phyloP scores from a whole-genome alignment of 1,284 basidiomycete species.

The Tilletia setariae region DNA sequence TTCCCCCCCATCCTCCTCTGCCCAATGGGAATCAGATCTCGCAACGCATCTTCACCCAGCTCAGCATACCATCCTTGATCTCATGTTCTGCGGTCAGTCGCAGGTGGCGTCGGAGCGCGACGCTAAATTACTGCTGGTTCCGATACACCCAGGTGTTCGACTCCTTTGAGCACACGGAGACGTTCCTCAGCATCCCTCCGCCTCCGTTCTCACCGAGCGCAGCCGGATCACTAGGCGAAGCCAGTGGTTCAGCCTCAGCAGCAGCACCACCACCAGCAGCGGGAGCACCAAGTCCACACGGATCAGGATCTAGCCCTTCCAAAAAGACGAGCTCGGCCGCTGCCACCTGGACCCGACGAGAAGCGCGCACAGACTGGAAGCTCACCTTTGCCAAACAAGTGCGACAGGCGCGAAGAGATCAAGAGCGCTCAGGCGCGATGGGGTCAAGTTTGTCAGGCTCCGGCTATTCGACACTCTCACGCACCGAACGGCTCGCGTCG shows the following conservation, averaged over 20 bases:
- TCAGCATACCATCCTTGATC: conserved; percentile 33
- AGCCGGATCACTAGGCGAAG: neutral
- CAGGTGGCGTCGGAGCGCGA: conserved; percentile 42
- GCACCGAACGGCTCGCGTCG: conserved; percentile 37
- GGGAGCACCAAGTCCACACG: neutral
- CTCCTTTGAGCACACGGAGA: neutral
- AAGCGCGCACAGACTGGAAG: conserved; percentile 47
- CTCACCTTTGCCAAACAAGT: conserved; percentile 31
- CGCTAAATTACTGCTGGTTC: conserved; percentile 49
- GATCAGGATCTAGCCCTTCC: neutral
- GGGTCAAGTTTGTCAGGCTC: conserved; percentile 1
- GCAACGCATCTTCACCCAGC: conserved; percentile 49
- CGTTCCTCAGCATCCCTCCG: neutral
- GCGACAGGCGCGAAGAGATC: conserved; percentile 31
- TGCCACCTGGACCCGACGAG: conserved; percentile 45
- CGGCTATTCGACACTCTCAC: conserved; percentile 32
- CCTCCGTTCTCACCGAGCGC: conserved; percentile 5
- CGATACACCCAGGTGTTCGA: conserved; percentile 26
- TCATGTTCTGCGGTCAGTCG: conserved; percentile 38
- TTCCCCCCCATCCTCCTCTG: neutral
- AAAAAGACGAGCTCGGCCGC: conserved; percentile 19
- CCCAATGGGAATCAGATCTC: conserved; percentile 26
- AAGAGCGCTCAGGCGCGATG: conserved; percentile 19
- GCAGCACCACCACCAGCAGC: neutral
- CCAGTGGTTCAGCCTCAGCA: no score